Percentiles rank a stretch among this genome's conserved stretches.
Conservation (phyloP, 306 rosid species). For the Malus sieversii region DNA sequence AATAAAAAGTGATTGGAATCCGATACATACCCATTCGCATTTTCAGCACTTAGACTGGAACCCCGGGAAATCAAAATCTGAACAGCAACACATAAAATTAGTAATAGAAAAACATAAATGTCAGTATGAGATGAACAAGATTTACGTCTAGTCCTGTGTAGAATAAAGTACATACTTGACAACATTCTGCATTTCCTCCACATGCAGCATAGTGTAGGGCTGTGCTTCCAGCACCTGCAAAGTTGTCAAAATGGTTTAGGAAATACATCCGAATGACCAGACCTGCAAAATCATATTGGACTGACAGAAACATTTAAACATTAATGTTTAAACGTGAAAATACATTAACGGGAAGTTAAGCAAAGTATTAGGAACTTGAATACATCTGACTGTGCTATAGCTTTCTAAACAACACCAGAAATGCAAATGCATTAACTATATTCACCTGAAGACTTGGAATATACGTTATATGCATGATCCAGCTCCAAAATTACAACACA, state of each 20-base stretch:
- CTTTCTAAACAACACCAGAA: not conserved
- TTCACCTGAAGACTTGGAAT: not conserved
- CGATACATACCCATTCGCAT: constrained; percentile 71
- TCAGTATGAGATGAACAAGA: constrained; percentile 2
- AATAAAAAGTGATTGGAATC: constrained; percentile 11
- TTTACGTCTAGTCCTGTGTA: not conserved
- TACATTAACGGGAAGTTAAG: not conserved
- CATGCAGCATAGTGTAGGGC: constrained; percentile 97
- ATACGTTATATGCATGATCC: not conserved
- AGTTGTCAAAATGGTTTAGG: not conserved
- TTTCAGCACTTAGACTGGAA: constrained; percentile 65
- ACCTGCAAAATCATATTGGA: not conserved
- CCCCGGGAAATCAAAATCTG: constrained; percentile 85
- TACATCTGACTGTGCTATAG: not conserved
- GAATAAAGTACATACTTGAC: constrained; percentile 51
- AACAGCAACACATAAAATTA: constrained; percentile 21
- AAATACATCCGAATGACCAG: not conserved
- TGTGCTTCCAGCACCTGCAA: constrained; percentile 87
- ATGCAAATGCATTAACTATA: not conserved
- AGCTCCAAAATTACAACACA: not conserved
- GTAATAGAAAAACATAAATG: constrained; percentile 17
- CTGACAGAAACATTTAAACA: not conserved
- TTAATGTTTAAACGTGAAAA: not conserved
- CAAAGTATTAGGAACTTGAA: not conserved
- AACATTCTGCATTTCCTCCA: constrained; percentile 94